Evolutionary conservation across 495 filamentous ascomycete species (phyloP), one percentile per base, ranked within the genome.

Genomic region (Podospora pseudopauciseta): DNA sequence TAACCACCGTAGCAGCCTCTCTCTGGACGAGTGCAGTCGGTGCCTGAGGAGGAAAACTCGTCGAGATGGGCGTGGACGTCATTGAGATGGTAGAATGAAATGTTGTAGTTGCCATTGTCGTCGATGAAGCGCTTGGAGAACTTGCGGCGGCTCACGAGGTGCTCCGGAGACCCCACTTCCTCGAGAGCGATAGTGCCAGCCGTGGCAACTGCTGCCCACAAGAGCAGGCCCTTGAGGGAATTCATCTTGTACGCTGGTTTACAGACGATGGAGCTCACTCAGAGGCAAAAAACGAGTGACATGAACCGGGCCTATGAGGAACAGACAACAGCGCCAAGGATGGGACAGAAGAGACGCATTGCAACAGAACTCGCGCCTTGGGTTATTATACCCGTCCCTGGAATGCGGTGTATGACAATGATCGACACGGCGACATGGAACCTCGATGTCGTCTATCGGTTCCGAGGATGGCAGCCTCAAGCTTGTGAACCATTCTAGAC

Each of bases 31-130:
- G 79, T 79, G 74, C 86, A 87, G 69, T 87, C 85, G 9, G 84
- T 80, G 27, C 86, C 86, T 0, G 83, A 83, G 27, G 80, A 77
- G 11, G 82, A 77, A 72, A 86, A 88, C 73, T 88, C 70, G 69
- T 88, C 86, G 7, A 88, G 78, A 69, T 86, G 85, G 34, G 85
- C 82, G 68, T 88, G 86, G 0, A 88, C 86, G 70, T 88, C 86
- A 72, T 88, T 88, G 76, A 88, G 77, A 72, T 88, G 86, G 72
- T 86, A 88, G 74, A 88, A 85, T 4, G 85, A 86, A 59, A 87
- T 84, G 67, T 87, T 86, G 74, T 83, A 87, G 69, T 87, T 81
- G 60, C 83, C 83, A 2, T 79, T 70, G 9, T 72, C 71, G 67
- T 86, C 84, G 61, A 85, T 75, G 66, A 84, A 85, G 32, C 84